Conservation (phyloP, 2,329 filamentous ascomycete genomes). For the Arthrobotrys iridis region DNA sequence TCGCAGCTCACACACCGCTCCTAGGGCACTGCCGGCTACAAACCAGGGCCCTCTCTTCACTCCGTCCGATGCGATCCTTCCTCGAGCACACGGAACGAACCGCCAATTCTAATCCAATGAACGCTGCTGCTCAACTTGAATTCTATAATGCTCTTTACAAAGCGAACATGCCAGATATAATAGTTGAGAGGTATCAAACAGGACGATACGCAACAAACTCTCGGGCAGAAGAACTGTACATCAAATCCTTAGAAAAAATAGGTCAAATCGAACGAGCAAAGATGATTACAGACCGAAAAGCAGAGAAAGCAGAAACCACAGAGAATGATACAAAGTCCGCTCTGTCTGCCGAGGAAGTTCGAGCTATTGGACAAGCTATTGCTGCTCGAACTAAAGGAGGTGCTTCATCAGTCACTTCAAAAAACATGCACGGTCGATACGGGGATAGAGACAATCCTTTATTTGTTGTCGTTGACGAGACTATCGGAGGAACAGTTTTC, state of each 20-base stretch:
- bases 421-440: conserved; percentile 62
- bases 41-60: conserved; percentile 28
- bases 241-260: conserved; percentile 71
- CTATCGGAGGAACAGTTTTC: conserved; percentile 79
- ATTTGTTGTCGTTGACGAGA: conserved; percentile 95
- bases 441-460: conserved; percentile 86
- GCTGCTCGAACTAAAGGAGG: conserved; percentile 76
- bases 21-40: not conserved
- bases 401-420: conserved; percentile 69
- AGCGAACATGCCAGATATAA: conserved; percentile 91
- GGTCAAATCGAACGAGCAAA: conserved; percentile 60
- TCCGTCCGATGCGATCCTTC: conserved; percentile 60
- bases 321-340: conserved; percentile 64
- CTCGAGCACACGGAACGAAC: conserved; percentile 88
- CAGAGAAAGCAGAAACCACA: conserved; percentile 61
- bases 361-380: conserved; percentile 83
- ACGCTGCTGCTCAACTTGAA: conserved; percentile 86
- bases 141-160: conserved; percentile 92
- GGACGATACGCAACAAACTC: conserved; percentile 84
- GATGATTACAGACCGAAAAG: conserved; percentile 59
- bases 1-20: not conserved
- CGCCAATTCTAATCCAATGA: conserved; percentile 90
- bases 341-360: conserved; percentile 68
- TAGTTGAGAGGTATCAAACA: conserved; percentile 88
- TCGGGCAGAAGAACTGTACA: conserved; percentile 80